Conservation (phyloP, 2,329 filamentous ascomycete genomes). For the Curvularia sp. region DNA sequence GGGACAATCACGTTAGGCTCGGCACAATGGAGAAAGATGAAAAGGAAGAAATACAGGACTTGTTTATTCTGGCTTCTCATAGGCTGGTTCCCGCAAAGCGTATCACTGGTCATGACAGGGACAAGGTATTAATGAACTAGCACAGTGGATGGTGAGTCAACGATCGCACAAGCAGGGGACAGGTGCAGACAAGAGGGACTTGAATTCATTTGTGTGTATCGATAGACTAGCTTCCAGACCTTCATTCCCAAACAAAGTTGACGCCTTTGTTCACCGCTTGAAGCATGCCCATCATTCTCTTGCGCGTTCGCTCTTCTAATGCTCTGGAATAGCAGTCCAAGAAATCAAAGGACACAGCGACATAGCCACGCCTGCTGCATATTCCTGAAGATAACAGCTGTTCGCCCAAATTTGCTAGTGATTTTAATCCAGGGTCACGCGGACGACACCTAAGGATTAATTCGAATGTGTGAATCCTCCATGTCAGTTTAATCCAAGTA, state of each 20-base stretch:
- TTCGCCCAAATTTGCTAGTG: not conserved
- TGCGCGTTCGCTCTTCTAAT: not conserved
- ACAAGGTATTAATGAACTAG: not conserved
- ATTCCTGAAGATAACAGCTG: not conserved
- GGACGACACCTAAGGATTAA: too few relatives aligned
- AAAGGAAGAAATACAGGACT: not conserved
- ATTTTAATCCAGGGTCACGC: too few relatives aligned
- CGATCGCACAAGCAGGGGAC: not conserved
- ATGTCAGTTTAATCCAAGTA: not conserved
- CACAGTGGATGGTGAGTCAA: not conserved
- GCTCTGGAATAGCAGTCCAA: not conserved
- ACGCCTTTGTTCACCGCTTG: too few relatives aligned
- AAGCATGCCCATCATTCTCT: not conserved
- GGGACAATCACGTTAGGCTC: not conserved
- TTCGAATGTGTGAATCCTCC: too few relatives aligned
- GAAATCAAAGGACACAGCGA: not conserved
- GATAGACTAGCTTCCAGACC: too few relatives aligned
- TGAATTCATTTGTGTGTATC: not conserved
- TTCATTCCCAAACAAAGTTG: too few relatives aligned
- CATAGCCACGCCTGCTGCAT: not conserved
- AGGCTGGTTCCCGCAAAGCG: not conserved
- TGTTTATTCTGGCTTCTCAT: not conserved
- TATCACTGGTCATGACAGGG: not conserved
- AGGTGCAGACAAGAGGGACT: not conserved
- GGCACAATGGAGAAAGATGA: not conserved